Evolutionary conservation across 176 grass and related monocot species (phyloP).

Genomic region (Ananas comosus): DNA sequence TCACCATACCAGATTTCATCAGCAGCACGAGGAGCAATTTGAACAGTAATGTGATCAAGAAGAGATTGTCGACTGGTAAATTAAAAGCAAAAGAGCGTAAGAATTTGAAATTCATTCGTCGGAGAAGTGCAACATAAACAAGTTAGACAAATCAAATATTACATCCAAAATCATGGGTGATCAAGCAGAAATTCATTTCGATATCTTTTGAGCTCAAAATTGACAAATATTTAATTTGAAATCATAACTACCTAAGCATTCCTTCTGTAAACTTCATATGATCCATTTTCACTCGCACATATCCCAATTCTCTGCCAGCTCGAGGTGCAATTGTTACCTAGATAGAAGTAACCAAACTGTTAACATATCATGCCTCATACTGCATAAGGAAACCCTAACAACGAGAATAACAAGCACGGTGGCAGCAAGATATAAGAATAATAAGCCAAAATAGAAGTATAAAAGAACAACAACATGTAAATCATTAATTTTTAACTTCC

Average conservation of each 20-base stretch:
- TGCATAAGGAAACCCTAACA: background rate
- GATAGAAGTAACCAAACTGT: background rate
- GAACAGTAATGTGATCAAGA: constrained; percentile 30
- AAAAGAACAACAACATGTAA: too few species aligned
- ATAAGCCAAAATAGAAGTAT: too few species aligned
- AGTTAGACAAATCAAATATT: too few species aligned
- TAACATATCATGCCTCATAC: background rate
- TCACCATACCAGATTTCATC: constrained; percentile 34
- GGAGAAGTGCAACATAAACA: background rate
- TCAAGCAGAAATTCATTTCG: background rate
- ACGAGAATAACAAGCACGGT: background rate
- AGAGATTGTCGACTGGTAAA: constrained; percentile 21
- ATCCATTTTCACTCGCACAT: constrained; percentile 27
- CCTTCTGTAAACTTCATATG: constrained; percentile 20
- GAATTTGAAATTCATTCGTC: background rate
- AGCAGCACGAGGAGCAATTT: constrained; percentile 31
- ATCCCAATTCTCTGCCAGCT: constrained; percentile 26
- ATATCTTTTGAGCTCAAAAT: background rate
- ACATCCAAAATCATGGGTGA: background rate
- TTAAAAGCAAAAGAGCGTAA: background rate
- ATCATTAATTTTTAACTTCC: too few species aligned
- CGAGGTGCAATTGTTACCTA: constrained; percentile 29
- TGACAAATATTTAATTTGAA: background rate
- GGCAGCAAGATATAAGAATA: too few species aligned
- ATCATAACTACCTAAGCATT: constrained; percentile 21